Percentiles rank a stretch among this genome's conserved stretches.
Evolutionary conservation across 768 basidiomycete species (phyloP).

Genomic region (Tulasnella sp.): DNA sequence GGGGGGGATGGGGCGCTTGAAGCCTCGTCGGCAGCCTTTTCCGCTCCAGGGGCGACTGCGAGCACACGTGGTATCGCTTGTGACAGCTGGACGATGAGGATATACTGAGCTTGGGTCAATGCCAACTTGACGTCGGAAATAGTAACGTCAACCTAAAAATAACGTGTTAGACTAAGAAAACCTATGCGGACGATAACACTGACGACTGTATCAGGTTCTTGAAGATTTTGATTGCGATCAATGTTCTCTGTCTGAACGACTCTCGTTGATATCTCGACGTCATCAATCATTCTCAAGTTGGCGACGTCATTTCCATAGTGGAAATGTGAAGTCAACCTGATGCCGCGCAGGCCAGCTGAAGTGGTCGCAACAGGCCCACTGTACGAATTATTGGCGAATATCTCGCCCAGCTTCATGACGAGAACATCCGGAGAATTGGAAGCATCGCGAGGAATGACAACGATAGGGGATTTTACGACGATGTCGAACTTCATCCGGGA

Average conservation of each 20-base stretch:
- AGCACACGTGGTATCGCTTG: constrained; percentile 68
- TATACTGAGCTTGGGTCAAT: constrained; percentile 81
- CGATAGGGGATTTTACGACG: constrained; percentile 86
- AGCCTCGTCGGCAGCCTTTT: constrained; percentile 35
- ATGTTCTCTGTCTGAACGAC: constrained; percentile 39
- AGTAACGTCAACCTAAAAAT: constrained; percentile 56
- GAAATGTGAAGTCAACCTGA: constrained; percentile 74
- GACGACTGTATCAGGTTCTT: constrained; percentile 74
- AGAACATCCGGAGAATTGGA: constrained; percentile 60
- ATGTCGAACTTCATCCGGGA: constrained; percentile 89
- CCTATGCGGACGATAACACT: not conserved
- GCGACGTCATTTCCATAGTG: constrained; percentile 47
- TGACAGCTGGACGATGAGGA: constrained; percentile 59
- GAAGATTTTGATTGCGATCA: constrained; percentile 49
- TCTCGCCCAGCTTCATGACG: constrained; percentile 81
- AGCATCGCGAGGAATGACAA: constrained; percentile 76
- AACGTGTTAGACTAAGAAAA: constrained; percentile 22
- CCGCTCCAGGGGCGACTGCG: constrained; percentile 45
- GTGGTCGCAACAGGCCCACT: constrained; percentile 55
- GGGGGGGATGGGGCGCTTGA: constrained; percentile 29
- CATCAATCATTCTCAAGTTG: constrained; percentile 82
- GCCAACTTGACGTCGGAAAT: constrained; percentile 82
- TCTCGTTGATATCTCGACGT: constrained; percentile 59
- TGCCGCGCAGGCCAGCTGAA: constrained; percentile 71
- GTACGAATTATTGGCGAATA: constrained; percentile 74